Evolutionary conservation across 345 rosid species (phyloP), one percentile per base, ranked within the genome.

Genomic region (Citrus australasica): DNA sequence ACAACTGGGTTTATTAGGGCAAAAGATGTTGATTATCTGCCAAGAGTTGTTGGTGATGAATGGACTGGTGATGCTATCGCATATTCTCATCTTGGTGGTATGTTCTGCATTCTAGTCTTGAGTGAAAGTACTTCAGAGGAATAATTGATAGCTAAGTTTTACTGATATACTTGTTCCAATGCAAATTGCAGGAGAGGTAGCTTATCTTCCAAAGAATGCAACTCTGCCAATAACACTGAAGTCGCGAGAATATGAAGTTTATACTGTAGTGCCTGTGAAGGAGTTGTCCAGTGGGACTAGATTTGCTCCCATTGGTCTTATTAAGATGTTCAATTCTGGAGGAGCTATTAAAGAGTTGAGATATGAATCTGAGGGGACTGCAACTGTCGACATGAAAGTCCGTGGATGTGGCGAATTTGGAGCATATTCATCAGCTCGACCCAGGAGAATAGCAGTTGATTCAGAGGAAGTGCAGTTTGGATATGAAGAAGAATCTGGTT

Each of bases 41-140:
- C 79, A 37, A 89, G 81, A 85, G 90, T 90, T 33, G 87, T 92
- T 21, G 78, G 59, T 66, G 84, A 76, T 17, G 84, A 74, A 64
- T 91, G 97, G 93, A 82, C 80, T 1, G 92, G 95, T 7, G 90
- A 91, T 77, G 74, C 86, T 17, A 30, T 93, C 11, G 4, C 88
- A 33, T 90, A 86, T 77, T 87, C 93, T 60, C 93, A 91, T 82
- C 83, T 88, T 56, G 87, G 79, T 80, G 92, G 94, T 93, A 89
- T 66, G 78, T 62, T 40, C 30, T 67, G 66, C 73, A 40, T 27
- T 6, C 13, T 33, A 32, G 3, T 56, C 59, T 37, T 30, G 19
- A 25, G 61, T 58, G 32, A 19, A 55, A 55, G 7, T 14, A 55
- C 56, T 25, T 61, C 5, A 27, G 13, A n/a, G 42, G 56, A 16